Percentiles rank a stretch among this genome's conserved stretches.
Conservation (phyloP, 768 basidiomycete species). For the Suillus alpinus region DNA sequence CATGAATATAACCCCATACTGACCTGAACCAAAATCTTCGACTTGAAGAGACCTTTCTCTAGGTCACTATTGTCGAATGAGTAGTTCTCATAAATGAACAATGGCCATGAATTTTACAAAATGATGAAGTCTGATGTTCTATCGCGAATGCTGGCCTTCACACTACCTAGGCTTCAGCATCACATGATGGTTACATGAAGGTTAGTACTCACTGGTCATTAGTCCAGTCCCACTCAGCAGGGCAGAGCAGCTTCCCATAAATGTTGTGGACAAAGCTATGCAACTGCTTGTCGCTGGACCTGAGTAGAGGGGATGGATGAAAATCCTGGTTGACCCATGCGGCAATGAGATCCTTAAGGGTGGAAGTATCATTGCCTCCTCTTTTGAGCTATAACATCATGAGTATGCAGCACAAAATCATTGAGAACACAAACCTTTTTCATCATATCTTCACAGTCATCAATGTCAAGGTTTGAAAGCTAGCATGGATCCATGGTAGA, state of each 20-base stretch:
- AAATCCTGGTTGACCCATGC: background rate
- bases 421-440: background rate
- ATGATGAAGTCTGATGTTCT: conserved; percentile 11
- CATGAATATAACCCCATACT: background rate
- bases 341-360: background rate
- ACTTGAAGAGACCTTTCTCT: conserved; percentile 15
- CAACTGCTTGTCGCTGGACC: background rate
- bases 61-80: background rate
- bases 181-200: background rate
- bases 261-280: background rate
- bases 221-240: background rate
- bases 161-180: background rate
- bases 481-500: background rate
- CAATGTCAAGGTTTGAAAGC: background rate
- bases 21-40: conserved; percentile 13
- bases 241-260: background rate
- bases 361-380: background rate
- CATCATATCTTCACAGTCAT: background rate
- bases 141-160: conserved; percentile 5
- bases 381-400: background rate
- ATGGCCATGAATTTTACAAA: conserved; percentile 14
- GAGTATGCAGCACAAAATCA: background rate
- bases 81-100: conserved; percentile 10
- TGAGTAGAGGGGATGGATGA: background rate
- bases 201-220: background rate